A percentile compares a stretch with the other conserved stretches of the same genome.
phyloP scores from a whole-genome alignment of 1,284 basidiomycete genomes.

The Thelephora terrestris region DNA sequence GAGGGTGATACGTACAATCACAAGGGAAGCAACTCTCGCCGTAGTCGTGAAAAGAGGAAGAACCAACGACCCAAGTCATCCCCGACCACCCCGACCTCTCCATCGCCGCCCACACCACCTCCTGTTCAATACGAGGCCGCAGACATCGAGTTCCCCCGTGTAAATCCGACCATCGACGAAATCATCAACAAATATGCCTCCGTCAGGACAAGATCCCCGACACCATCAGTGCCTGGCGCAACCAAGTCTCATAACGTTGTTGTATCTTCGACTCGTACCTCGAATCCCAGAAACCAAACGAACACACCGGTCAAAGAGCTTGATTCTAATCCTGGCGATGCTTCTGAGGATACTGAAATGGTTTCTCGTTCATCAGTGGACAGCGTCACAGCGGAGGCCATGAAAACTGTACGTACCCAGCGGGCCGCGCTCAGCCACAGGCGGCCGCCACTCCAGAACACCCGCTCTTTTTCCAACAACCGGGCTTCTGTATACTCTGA shows the following conservation, averaged over 20 bases:
- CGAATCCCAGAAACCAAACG: no score
- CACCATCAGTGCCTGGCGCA: neutral
- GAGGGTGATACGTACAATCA: constrained; percentile 17
- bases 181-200: constrained; percentile 69
- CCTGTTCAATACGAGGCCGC: constrained; percentile 10
- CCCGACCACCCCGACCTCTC: constrained; percentile 3
- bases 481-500: constrained; percentile 34
- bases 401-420: constrained; percentile 53
- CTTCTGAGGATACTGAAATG: constrained; percentile 50
- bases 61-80: constrained; percentile 6
- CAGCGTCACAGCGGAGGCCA: constrained; percentile 73
- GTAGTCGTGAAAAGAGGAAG: neutral
- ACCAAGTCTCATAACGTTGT: neutral
- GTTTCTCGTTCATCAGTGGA: constrained; percentile 72
- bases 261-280: neutral
- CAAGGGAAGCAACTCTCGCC: neutral
- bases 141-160: constrained; percentile 5
- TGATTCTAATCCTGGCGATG: constrained; percentile 9
- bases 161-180: constrained; percentile 68
- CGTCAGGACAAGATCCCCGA: constrained; percentile 26
- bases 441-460: constrained; percentile 27
- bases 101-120: constrained; percentile 5
- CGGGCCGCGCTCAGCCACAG: constrained; percentile 27
- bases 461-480: constrained; percentile 38
- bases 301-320: no score